Percentiles rank a stretch among this genome's conserved stretches.
Conservation (phyloP, 345 rosid genomes). For the Lagerstroemia speciosa region DNA sequence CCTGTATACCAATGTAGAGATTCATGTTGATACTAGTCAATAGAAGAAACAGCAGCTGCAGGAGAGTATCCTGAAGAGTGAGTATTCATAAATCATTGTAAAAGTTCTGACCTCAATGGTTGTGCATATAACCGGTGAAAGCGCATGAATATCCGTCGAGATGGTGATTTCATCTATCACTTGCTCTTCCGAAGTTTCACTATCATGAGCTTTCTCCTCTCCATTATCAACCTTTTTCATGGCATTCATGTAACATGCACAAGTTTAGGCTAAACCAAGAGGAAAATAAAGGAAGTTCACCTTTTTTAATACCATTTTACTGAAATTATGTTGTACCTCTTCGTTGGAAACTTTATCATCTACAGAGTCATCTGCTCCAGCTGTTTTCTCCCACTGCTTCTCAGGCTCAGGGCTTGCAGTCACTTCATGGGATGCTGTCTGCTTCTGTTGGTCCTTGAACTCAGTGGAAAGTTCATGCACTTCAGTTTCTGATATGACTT, state of each 20-base stretch:
- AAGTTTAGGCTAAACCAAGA: neutral
- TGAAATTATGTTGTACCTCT: neutral
- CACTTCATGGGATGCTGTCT: neutral
- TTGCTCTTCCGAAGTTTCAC: neutral
- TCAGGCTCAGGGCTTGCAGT: neutral
- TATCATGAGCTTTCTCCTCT: neutral
- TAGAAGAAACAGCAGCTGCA: neutral
- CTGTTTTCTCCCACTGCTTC: conserved; percentile 2
- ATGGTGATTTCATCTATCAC: neutral
- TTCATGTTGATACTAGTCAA: neutral
- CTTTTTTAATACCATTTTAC: neutral
- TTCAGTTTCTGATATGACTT: neutral
- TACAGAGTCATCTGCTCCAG: neutral
- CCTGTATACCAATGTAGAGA: neutral
- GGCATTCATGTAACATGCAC: neutral
- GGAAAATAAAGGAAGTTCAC: neutral
- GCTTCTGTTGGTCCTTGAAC: neutral
- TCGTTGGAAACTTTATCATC: neutral
- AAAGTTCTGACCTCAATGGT: neutral
- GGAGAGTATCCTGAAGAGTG: neutral
- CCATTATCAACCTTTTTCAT: conserved; percentile 4
- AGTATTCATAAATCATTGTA: neutral
- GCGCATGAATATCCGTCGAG: neutral
- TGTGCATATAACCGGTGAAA: neutral
- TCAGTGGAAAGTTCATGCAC: neutral